Evolutionary conservation across 176 grass and related monocot species (phyloP).

Genomic region (Saccharum officinarum): DNA sequence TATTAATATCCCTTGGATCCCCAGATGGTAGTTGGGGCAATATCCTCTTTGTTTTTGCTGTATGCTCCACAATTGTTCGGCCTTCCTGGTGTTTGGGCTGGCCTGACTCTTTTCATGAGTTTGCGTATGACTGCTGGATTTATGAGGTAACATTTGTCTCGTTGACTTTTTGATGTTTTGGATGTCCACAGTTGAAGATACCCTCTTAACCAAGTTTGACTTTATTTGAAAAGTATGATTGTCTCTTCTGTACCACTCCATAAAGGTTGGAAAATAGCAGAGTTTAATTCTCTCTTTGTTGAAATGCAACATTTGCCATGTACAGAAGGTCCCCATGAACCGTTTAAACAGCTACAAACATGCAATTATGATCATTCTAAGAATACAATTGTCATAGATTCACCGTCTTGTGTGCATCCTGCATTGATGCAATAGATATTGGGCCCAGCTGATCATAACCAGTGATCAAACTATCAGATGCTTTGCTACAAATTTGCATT

Average conservation of each 20-base stretch:
- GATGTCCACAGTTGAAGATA: not conserved
- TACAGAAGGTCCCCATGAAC: not conserved
- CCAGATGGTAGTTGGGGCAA: slow-evolving; percentile 63
- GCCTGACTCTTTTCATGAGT: slow-evolving; percentile 75
- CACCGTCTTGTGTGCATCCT: not conserved
- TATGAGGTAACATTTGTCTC: slow-evolving; percentile 51
- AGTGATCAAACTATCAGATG: not conserved
- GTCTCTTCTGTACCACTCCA: not conserved
- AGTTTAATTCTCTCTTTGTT: not conserved
- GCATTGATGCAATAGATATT: not conserved
- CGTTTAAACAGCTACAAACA: not conserved
- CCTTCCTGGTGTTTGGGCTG: slow-evolving; percentile 70
- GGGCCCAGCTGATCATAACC: not conserved
- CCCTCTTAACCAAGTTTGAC: not conserved
- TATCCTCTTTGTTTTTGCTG: slow-evolving; percentile 69
- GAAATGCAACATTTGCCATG: not conserved
- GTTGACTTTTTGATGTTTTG: not conserved
- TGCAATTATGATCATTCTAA: not conserved
- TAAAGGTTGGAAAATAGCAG: not conserved
- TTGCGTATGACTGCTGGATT: slow-evolving; percentile 64
- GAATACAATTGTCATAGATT: not conserved
- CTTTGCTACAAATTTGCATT: not conserved
- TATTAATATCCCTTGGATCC: slow-evolving; percentile 29
- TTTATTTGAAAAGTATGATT: slow-evolving; percentile 20
- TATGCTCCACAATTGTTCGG: slow-evolving; percentile 60